These are phyloP conservation scores for Metschnikowia colocasiae DNA, from an alignment of 805 yeast genomes.

Conservation along the genomic window DNA sequence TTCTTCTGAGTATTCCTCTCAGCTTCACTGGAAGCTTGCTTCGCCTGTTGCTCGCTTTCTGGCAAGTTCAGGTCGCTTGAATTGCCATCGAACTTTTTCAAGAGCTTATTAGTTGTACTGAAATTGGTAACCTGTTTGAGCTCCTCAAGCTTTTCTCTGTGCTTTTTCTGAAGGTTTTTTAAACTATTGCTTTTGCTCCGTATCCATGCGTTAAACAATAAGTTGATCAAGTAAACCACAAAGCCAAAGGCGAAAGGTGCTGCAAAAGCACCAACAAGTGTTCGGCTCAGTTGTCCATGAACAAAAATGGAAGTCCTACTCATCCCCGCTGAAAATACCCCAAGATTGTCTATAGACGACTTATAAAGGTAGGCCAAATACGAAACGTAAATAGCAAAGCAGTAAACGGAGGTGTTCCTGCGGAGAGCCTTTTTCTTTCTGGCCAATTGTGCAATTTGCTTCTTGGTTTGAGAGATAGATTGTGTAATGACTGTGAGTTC, in stretches of 20 bases:
- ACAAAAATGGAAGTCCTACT: conserved; percentile 24
- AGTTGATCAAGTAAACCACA: conserved; percentile 18
- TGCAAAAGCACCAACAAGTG: conserved; percentile 18
- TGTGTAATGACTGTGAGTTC: conserved; percentile 37
- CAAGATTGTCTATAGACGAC: conserved; percentile 9
- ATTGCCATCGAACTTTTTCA: conserved; percentile 47
- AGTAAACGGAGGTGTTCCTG: conserved; percentile 17
- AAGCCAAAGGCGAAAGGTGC: conserved; percentile 24
- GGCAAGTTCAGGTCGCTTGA: conserved; percentile 2
- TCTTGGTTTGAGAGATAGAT: conserved; percentile 28
- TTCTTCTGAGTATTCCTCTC: neutral
- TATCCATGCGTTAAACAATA: conserved; percentile 20
- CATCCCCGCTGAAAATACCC: conserved; percentile 14
- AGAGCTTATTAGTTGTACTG: conserved; percentile 67
- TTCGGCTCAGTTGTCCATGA: conserved; percentile 22
- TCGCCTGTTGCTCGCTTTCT: neutral
- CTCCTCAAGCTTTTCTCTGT: conserved; percentile 56
- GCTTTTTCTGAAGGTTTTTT: conserved; percentile 38
- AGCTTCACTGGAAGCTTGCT: neutral
- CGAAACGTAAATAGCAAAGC: conserved; percentile 22
- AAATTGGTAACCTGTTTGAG: conserved; percentile 71
- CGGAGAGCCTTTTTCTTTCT: conserved; percentile 19
- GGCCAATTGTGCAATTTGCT: conserved; percentile 18
- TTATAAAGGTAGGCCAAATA: conserved; percentile 23
- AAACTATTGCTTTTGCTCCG: conserved; percentile 22